Conservation (phyloP, 805 yeast species). For the Ogataea ganodermae region DNA sequence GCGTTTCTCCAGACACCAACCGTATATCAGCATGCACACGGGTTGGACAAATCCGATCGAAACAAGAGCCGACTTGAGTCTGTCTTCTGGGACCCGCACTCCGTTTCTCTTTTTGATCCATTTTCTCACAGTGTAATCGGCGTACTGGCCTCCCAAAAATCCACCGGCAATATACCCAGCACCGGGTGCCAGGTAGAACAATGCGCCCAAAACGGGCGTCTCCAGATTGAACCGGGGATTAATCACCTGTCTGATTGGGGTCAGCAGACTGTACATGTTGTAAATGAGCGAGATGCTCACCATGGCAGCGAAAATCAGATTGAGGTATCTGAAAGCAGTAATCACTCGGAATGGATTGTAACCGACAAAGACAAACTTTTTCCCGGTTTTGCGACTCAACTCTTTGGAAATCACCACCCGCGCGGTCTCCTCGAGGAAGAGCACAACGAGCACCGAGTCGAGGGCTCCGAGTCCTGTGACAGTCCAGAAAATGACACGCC, state of each 20-base stretch:
- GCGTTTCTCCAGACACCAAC: slow-evolving; percentile 51
- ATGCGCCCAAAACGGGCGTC: slow-evolving; percentile 50
- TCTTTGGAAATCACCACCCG: slow-evolving; percentile 34
- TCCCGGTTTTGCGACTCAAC: slow-evolving; percentile 31
- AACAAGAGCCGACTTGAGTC: slow-evolving; percentile 43
- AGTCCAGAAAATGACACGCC: slow-evolving; percentile 57
- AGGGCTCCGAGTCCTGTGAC: slow-evolving; percentile 47
- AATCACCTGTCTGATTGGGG: slow-evolving; percentile 57
- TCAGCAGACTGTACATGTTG: slow-evolving; percentile 53
- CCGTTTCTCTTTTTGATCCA: slow-evolving; percentile 45
- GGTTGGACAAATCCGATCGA: slow-evolving; percentile 50
- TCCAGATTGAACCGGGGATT: slow-evolving; percentile 55
- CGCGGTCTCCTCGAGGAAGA: slow-evolving; percentile 51
- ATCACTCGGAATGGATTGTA: slow-evolving; percentile 52
- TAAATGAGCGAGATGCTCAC: slow-evolving; percentile 44
- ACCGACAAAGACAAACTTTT: slow-evolving; percentile 42
- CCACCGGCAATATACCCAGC: slow-evolving; percentile 54
- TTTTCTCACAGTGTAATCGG: slow-evolving; percentile 49
- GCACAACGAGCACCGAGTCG: slow-evolving; percentile 34
- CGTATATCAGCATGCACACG: slow-evolving; percentile 47
- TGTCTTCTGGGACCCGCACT: slow-evolving; percentile 52
- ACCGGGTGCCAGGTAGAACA: slow-evolving; percentile 61
- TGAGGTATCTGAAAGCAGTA: slow-evolving; percentile 43
- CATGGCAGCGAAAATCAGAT: slow-evolving; percentile 45
- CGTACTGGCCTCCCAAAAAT: slow-evolving; percentile 52